These are phyloP conservation scores for Naganishia kalamii DNA, from an alignment of 768 basidiomycete species.

Conservation along the genomic window DNA sequence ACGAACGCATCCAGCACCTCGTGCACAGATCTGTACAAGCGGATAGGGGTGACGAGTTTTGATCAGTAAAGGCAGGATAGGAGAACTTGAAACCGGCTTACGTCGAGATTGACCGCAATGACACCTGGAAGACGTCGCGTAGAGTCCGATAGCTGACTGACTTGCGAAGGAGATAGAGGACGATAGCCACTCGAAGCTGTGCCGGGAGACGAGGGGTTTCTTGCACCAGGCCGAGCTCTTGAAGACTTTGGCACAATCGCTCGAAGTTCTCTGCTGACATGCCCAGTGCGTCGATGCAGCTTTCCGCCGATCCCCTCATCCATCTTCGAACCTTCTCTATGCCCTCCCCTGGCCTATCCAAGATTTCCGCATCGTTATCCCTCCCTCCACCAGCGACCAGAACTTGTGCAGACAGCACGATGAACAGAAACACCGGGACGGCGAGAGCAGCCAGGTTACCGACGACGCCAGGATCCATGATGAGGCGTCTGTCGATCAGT, in stretches of 20 bases:
- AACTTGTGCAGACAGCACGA: too few relatives aligned
- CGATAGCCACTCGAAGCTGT: not conserved
- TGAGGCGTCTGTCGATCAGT: too few relatives aligned
- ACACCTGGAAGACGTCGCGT: constrained; percentile 1
- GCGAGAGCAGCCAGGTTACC: too few relatives aligned
- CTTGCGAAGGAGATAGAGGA: not conserved
- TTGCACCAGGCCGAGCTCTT: not conserved
- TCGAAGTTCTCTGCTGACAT: not conserved
- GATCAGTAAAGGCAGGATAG: not conserved
- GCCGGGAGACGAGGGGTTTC: not conserved
- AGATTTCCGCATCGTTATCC: too few relatives aligned
- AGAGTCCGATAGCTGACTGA: not conserved
- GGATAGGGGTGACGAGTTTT: not conserved
- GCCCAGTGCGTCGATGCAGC: not conserved
- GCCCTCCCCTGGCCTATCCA: too few relatives aligned
- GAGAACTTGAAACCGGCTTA: not conserved
- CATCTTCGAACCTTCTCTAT: not conserved
- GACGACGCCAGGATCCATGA: too few relatives aligned
- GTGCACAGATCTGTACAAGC: not conserved
- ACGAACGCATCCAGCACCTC: constrained; percentile 15
- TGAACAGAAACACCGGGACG: too few relatives aligned
- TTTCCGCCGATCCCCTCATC: too few relatives aligned
- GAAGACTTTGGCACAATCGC: not conserved
- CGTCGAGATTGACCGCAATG: not conserved
- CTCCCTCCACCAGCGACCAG: too few relatives aligned